Evolutionary conservation across 1,139 yeast species (phyloP), one percentile per base, ranked within the genome.

Genomic region (Geotrichum candidum): DNA sequence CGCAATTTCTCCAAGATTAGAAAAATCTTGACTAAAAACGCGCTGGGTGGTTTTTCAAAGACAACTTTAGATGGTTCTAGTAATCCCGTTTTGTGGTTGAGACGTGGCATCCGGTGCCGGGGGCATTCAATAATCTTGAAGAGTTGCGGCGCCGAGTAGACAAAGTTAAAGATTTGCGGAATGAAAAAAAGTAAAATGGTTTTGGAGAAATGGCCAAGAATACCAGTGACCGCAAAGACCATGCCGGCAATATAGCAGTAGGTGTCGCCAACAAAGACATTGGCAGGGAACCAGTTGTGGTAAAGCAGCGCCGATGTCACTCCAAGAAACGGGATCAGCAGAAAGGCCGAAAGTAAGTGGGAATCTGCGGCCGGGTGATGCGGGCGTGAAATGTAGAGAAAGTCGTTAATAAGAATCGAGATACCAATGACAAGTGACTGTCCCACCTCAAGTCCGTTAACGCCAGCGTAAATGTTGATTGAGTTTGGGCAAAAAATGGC

Each of bases 151-250:
- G 86, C 84, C 0, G 97, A 90, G 74, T 91, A 94, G 18, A 90
- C 65, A 68, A 95, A 95, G 72, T 94, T 94, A 75, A 90, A 76
- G 59, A 94, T 89, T 75, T 94, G 99, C 0, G 98, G 98, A 48
- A 90, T 77, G 72, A 94, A 87, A 72, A 94, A 87, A 50, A 92
- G 76, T 73, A 94, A 78, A 68, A 94, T 79, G 0, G 99, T 94
- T 75, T 94, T 94, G 56, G 97, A 90, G 73, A 92, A 95, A 76
- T 94, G 99, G 1, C 98, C 98, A 64, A 90, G 81, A 53, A 94
- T 95, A 2, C 98, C 98, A 33, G 90, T 96, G 50, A 92, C 95
- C 0, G 98, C 99, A 75, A 94, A 92, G 0, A 94, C 96, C 99
- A 94, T 94, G 2, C 99, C 99, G 41, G 97, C 90, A 74, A 94